Base-by-base conservation (phyloP, 306 rosid species). In the Vachellia collinsii region DNA sequence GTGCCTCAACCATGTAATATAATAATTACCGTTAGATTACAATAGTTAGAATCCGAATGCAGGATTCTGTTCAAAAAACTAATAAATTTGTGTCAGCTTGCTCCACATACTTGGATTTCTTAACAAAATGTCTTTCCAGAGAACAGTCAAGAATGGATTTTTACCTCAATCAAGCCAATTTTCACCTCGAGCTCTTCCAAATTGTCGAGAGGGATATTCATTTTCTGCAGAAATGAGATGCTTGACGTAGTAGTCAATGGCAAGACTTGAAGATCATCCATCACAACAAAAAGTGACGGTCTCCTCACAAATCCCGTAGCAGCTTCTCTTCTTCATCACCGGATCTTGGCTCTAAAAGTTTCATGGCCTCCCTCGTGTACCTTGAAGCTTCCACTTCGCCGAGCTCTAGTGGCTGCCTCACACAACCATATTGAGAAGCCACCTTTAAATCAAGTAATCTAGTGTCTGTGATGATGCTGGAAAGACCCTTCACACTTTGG, bases 101-200 rank as follows among this genome's bases (percentile, higher is more conserved):
- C 41, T 38, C 41, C 41, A 38, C 6, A 38, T 38, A 38, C 41
- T 38, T 38, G 41, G 34, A 29, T 29, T 29, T 29, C 34, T 29
- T 29, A 2, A 29, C n/a, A n/a, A n/a, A n/a, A n/a, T n/a, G n/a
- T 62, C 14, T 42, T 23, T 2, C 12, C 20, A 22, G 8, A 44
- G 9, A 42, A 10, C 39, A 61, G 23, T 19, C 2, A 22, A 7
- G 39, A 72, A 13, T 0, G 0, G 14, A 36, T 10, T 69, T 22
- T 72, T 86, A 83, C 82, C 78, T 83, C 63, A 10, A 10, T 61
- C 7, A 0, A 9, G 14, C 12, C 39, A 58, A 83, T 56, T 36
- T 56, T 48, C 59, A 80, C 77, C 44, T 8, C 66, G 41, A 83
- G 86, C 62, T 80, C 82, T 71, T 86, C 84, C 17, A 86, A 76